Base-by-base conservation (phyloP, 495 filamentous ascomycete genomes). In the Stereocaulon alpinum region DNA sequence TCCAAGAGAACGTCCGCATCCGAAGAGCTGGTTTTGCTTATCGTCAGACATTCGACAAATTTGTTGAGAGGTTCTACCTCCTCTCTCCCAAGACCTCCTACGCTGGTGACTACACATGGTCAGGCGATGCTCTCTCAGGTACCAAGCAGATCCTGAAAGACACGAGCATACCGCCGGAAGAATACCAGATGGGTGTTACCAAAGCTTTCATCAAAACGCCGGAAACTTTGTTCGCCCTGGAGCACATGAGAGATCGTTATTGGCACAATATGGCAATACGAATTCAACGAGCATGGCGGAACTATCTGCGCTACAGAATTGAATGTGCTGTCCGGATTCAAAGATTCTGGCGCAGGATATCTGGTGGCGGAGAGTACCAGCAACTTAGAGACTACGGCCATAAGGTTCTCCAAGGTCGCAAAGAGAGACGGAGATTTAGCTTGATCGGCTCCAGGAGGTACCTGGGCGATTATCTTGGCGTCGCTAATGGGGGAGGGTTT, bases 211-310 rank as follows among this genome's bases (percentile, higher is more conserved):
- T 99, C 76, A 99, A 99, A 71, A 94, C 94, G 0, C 94, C 94
- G 2, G 94, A 99, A 73, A 97, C 94, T 0, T 74, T 99, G 10
- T 99, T 99, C 66, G 94, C 93, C 10, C 77, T 99, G 18, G 94
- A 99, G 71, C 89, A 93, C 43, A 96, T 99, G 93, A 81, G 94
- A 62, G 94, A 97, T 69, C 80, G 87, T 24, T 97, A 96, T 72
- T 97, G 92, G 91, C 90, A 96, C 71, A 99, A 97, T 73, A 97
- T 99, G 93, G 92, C 93, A 7, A 95, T 91, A 51, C 82, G 94
- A 34, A 97, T 99, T 63, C 94, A 99, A 70, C 82, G 94, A 60
- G 92, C 93, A 63, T 99, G 94, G 94, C 80, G 94, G 60, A 95
- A 95, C 61, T 97, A 96, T 63, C 77, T 97, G 40, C 82, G 91